Evolutionary conservation across 148 eudicot genomes (phyloP).

Genomic region (Vaccinium macrocarpon): DNA sequence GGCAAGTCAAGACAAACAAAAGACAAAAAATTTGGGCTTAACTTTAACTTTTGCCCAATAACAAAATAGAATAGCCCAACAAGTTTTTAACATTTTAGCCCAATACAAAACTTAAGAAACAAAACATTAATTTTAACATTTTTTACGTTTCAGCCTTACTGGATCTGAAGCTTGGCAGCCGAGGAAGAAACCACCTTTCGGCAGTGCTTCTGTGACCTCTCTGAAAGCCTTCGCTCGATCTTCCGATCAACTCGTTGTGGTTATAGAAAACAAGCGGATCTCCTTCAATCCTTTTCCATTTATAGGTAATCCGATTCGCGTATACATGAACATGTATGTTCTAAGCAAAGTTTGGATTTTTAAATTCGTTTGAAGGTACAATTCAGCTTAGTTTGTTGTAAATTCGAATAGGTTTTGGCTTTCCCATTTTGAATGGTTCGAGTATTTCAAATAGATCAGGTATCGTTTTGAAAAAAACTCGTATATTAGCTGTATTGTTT

Average conservation of each 20-base stretch:
- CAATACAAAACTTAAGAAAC: too few relatives aligned
- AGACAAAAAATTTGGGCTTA: too few relatives aligned
- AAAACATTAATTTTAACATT: too few relatives aligned
- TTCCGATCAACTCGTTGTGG: not conserved
- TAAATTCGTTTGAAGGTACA: not conserved
- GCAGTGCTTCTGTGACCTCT: not conserved
- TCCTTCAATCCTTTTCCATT: not conserved
- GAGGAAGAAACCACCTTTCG: not conserved
- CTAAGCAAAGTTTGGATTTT: constrained; percentile 3
- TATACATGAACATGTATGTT: not conserved
- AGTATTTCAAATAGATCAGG: too few relatives aligned
- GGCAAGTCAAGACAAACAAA: too few relatives aligned
- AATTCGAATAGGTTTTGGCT: constrained; percentile 7
- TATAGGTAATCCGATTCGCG: constrained; percentile 2
- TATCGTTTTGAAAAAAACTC: too few relatives aligned
- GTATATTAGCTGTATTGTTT: not conserved
- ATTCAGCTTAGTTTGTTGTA: not conserved
- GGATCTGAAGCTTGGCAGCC: not conserved
- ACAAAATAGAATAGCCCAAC: too few relatives aligned
- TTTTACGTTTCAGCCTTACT: not conserved
- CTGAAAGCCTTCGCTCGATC: constrained; percentile 2
- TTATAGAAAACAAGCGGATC: not conserved
- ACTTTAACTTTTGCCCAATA: too few relatives aligned
- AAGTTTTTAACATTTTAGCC: too few relatives aligned
- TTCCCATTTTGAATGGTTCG: not conserved